These are phyloP conservation scores for Gastrolobium bilobum DNA, from an alignment of 306 rosid genomes.

Conservation along the genomic window DNA sequence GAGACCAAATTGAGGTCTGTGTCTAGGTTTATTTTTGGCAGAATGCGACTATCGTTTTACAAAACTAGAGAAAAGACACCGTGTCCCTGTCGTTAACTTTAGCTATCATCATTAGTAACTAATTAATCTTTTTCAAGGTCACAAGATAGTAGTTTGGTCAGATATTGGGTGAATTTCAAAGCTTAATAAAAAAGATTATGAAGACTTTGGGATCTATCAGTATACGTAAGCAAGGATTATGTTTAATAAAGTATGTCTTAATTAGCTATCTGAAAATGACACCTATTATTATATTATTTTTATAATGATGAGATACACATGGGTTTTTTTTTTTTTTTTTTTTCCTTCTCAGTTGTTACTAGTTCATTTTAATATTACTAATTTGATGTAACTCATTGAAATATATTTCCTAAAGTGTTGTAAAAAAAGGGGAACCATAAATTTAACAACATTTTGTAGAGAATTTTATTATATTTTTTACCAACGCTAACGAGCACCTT, in stretches of 20 bases:
- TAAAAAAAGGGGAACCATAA: not conserved
- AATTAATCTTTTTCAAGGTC: constrained; percentile 47
- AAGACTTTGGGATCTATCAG: constrained; percentile 43
- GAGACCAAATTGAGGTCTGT: constrained; percentile 46
- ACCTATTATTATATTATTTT: not conserved
- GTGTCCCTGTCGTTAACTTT: constrained; percentile 63
- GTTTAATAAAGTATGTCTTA: constrained; percentile 43
- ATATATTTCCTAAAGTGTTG: not conserved
- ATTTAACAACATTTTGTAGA: not conserved
- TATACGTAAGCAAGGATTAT: constrained; percentile 42
- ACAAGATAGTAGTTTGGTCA: constrained; percentile 47
- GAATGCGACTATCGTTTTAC: constrained; percentile 43
- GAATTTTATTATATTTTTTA: too few relatives aligned
- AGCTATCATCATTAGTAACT: constrained; percentile 56
- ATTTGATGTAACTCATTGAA: not conserved
- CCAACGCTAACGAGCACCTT: too few relatives aligned
- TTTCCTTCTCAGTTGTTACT: not conserved
- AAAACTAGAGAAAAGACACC: constrained; percentile 48
- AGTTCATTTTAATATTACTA: not conserved
- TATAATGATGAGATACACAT: not conserved
- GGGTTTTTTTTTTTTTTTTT: not conserved
- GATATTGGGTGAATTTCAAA: constrained; percentile 39
- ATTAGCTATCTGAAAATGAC: constrained; percentile 44
- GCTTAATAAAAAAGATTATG: constrained; percentile 34
- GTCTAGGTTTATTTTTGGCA: constrained; percentile 47